Conservation (phyloP, 495 filamentous ascomycete genomes). For the Platismatia glauca region DNA sequence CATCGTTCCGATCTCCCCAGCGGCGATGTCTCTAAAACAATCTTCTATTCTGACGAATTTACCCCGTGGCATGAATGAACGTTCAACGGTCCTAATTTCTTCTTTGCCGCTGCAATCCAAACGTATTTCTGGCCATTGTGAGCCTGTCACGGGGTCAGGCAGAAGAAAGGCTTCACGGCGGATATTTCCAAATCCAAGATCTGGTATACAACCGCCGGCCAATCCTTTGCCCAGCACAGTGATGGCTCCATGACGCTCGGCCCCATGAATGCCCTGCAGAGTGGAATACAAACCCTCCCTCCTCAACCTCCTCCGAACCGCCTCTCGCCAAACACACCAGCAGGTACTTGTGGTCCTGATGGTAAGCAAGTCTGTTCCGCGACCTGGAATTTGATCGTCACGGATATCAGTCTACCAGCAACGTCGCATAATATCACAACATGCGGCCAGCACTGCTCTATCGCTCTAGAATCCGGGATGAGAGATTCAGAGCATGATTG, state of each 20-base stretch:
- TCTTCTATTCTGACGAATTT: constrained; percentile 18
- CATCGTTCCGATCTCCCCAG: neutral
- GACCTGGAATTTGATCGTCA: neutral
- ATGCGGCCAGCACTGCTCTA: constrained; percentile 11
- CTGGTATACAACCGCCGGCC: neutral
- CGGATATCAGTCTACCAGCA: neutral
- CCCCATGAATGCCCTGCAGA: neutral
- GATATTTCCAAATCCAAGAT: constrained; percentile 3
- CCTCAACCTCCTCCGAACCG: neutral
- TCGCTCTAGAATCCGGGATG: constrained; percentile 5
- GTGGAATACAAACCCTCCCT: neutral
- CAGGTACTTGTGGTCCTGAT: constrained; percentile 12
- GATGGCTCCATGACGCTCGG: constrained; percentile 10
- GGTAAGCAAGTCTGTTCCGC: constrained; percentile 12
- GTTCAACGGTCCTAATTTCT: constrained; percentile 10
- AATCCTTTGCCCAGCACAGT: neutral
- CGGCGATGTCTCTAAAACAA: neutral
- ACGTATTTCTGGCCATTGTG: constrained; percentile 13
- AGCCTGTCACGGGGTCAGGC: neutral
- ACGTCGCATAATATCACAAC: constrained; percentile 3
- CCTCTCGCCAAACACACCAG: neutral
- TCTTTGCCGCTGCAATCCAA: constrained; percentile 12
- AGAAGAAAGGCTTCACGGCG: neutral
- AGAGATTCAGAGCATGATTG: neutral
- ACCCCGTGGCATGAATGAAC: constrained; percentile 17